Conservation (phyloP, 1,284 basidiomycete species). For the Kalmanozyma brasiliensis region DNA sequence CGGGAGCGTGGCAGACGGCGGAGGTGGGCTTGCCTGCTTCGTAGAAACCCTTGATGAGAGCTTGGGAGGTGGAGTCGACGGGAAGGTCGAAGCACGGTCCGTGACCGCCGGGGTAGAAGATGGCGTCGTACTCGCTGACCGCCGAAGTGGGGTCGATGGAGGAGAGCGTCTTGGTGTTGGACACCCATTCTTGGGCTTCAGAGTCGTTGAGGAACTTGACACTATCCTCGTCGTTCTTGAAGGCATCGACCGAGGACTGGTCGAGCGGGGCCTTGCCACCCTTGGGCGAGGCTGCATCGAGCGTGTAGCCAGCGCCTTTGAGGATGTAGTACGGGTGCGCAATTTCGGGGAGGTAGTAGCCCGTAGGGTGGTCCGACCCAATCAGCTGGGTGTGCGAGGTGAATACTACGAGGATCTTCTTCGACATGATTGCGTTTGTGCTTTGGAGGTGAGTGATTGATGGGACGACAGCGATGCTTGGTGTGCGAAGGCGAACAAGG, state of each 20-base stretch:
- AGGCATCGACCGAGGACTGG: slow-evolving; percentile 73
- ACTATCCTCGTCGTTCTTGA: slow-evolving; percentile 73
- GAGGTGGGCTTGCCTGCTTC: slow-evolving; percentile 53
- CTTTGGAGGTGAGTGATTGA: neutral
- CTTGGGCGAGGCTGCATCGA: slow-evolving; percentile 78
- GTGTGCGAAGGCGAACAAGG: neutral
- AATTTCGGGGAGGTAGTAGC: slow-evolving; percentile 72
- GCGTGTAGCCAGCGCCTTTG: slow-evolving; percentile 71
- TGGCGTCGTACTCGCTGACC: slow-evolving; percentile 73
- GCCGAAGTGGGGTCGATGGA: slow-evolving; percentile 73
- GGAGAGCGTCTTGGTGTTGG: slow-evolving; percentile 74
- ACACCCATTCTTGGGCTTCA: slow-evolving; percentile 72
- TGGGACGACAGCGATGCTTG: too few species aligned
- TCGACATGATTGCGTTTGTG: slow-evolving; percentile 23
- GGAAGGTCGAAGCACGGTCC: slow-evolving; percentile 62
- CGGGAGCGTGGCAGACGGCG: slow-evolving; percentile 61
- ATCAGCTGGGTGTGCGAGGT: slow-evolving; percentile 78
- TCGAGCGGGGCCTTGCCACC: slow-evolving; percentile 81
- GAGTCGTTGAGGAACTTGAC: slow-evolving; percentile 76
- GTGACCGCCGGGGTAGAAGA: slow-evolving; percentile 81
- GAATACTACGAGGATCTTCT: slow-evolving; percentile 77
- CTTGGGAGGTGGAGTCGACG: slow-evolving; percentile 44
- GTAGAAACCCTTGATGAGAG: slow-evolving; percentile 54
- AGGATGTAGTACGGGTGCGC: slow-evolving; percentile 83
- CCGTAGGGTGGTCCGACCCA: slow-evolving; percentile 73